Percentiles rank a stretch among this genome's conserved stretches.
Evolutionary conservation across 805 yeast genomes (phyloP).

Genomic region (Wickerhamomyces kurtzmanii): DNA sequence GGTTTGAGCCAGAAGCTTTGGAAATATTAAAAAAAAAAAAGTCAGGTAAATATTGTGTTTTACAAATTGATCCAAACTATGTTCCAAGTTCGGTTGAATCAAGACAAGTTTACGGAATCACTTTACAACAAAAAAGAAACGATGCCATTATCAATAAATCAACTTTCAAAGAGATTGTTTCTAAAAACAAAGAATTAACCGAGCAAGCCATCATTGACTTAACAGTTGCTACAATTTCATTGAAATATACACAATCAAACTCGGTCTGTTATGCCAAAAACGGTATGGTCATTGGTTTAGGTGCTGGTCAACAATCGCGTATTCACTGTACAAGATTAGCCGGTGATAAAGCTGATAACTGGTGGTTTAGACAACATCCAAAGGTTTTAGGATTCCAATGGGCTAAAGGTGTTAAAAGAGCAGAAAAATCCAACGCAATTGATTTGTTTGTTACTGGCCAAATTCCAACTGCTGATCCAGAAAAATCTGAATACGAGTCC

Average conservation of each 20-base stretch:
- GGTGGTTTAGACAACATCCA: constrained; percentile 99
- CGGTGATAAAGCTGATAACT: constrained; percentile 98
- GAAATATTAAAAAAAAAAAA: constrained; percentile 85
- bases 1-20: constrained; percentile 86
- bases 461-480: constrained; percentile 88
- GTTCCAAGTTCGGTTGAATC: constrained; percentile 75
- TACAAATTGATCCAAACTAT: constrained; percentile 93
- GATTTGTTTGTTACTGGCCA: constrained; percentile 89
- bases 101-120: constrained; percentile 93
- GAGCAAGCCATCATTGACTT: constrained; percentile 91
- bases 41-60: constrained; percentile 93
- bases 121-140: constrained; percentile 93
- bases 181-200: constrained; percentile 76
- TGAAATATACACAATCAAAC: constrained; percentile 97
- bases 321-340: constrained; percentile 99
- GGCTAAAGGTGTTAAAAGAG: constrained; percentile 98
- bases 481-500: constrained; percentile 82
- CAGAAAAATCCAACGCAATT: constrained; percentile 96
- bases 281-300: constrained; percentile 98
- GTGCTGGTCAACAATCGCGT: constrained; percentile 99
- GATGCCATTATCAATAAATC: constrained; percentile 91
- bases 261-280: constrained; percentile 97
- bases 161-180: constrained; percentile 86
- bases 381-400: constrained; percentile 85
- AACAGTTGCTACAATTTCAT: constrained; percentile 94